These are phyloP conservation scores for Suillus lakei DNA, from an alignment of 768 basidiomycete genomes.

Conservation along the genomic window DNA sequence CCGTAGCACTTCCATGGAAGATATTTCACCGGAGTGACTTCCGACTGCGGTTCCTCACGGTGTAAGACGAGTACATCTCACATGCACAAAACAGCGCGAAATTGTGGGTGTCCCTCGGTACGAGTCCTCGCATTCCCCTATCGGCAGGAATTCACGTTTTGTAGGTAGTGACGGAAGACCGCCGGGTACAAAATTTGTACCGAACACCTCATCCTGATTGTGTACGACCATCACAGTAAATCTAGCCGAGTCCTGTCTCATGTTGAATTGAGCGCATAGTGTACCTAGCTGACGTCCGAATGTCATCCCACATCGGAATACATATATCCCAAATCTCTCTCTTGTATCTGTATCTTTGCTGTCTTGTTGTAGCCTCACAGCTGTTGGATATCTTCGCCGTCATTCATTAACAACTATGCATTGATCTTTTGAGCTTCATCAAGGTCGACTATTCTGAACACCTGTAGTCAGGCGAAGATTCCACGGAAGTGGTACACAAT, in stretches of 20 bases:
- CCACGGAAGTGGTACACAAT: not conserved
- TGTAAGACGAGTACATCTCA: slow-evolving; percentile 41
- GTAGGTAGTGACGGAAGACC: slow-evolving; percentile 40
- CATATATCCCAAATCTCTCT: slow-evolving; percentile 15
- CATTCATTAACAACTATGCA: slow-evolving; percentile 4
- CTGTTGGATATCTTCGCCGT: not conserved
- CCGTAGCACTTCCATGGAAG: slow-evolving; percentile 43
- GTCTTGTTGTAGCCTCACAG: slow-evolving; percentile 8
- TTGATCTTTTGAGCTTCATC: not conserved
- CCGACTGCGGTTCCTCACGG: slow-evolving; percentile 33
- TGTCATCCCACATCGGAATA: slow-evolving; percentile 20
- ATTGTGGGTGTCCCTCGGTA: slow-evolving; percentile 37
- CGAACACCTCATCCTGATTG: slow-evolving; percentile 41
- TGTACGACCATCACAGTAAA: slow-evolving; percentile 22
- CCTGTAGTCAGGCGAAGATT: not conserved
- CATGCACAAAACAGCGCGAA: slow-evolving; percentile 39
- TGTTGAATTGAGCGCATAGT: slow-evolving; percentile 4
- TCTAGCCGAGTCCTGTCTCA: slow-evolving; percentile 4
- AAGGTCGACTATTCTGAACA: not conserved
- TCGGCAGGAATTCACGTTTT: slow-evolving; percentile 7
- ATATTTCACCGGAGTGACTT: slow-evolving; percentile 38
- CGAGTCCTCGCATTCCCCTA: slow-evolving; percentile 21
- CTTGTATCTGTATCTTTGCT: not conserved
- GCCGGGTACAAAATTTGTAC: slow-evolving; percentile 42
- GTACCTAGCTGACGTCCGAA: not conserved